phyloP scores from a whole-genome alignment of 768 basidiomycete genomes.

The Phanerodontia chrysosporium region DNA sequence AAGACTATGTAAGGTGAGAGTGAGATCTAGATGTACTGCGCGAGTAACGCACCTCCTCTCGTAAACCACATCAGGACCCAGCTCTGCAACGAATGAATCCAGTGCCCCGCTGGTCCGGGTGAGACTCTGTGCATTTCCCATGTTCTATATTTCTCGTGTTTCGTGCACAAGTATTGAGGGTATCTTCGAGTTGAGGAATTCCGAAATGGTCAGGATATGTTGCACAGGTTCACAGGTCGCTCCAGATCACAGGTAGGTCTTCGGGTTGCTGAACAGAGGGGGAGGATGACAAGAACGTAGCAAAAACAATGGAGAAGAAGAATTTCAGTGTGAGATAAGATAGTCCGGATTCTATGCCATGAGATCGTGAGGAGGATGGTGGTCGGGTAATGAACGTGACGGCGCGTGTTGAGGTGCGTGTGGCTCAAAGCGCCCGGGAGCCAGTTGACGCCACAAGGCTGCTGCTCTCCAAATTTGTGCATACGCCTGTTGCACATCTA shows the following conservation, averaged over 20 bases:
- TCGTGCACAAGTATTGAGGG: no score
- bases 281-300: background rate
- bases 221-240: background rate
- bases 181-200: no score
- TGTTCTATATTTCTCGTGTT: no score
- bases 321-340: background rate
- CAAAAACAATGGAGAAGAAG: background rate
- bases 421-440: background rate
- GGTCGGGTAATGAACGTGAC: background rate
- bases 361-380: background rate
- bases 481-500: no score
- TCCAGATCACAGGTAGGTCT: background rate
- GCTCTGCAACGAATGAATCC: constrained; percentile 87
- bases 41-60: constrained; percentile 69
- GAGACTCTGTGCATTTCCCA: constrained; percentile 80
- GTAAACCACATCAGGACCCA: constrained; percentile 83
- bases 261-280: background rate
- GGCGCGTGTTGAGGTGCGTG: background rate
- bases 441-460: background rate
- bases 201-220: no score
- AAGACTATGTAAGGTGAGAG: constrained; percentile 37
- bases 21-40: background rate
- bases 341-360: background rate
- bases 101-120: constrained; percentile 75
- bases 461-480: background rate